phyloP scores from a whole-genome alignment of 768 basidiomycete species.

The Boletus reticulatus region DNA sequence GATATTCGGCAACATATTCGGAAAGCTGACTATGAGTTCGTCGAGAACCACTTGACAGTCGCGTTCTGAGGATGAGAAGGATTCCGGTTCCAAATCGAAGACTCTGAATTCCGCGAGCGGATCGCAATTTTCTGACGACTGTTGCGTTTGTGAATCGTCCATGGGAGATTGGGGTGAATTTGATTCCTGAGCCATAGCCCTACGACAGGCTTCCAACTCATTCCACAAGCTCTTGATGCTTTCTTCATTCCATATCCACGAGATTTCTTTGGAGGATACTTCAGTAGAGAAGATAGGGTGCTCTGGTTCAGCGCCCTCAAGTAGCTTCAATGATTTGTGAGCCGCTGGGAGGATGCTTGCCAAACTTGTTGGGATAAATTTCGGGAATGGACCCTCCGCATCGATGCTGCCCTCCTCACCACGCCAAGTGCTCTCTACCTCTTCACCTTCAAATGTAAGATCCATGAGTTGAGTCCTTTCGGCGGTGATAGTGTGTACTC shows the following conservation, averaged over 20 bases:
- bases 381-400: constrained; percentile 50
- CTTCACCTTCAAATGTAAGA: constrained; percentile 27
- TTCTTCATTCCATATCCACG: constrained; percentile 41
- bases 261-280: constrained; percentile 39
- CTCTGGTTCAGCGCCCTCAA: constrained; percentile 61
- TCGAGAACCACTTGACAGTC: constrained; percentile 32
- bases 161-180: neutral
- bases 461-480: constrained; percentile 16
- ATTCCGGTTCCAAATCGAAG: constrained; percentile 69
- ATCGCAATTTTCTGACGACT: constrained; percentile 19
- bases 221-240: constrained; percentile 10
- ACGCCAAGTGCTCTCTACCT: constrained; percentile 38
- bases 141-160: neutral
- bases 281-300: constrained; percentile 54
- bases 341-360: constrained; percentile 59
- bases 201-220: neutral
- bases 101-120: constrained; percentile 47
- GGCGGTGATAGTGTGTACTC: constrained; percentile 24
- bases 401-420: constrained; percentile 39
- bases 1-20: constrained; percentile 54
- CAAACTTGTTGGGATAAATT: constrained; percentile 57
- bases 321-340: constrained; percentile 63
- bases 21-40: constrained; percentile 57
- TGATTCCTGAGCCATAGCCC: neutral
- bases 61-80: constrained; percentile 25